phyloP scores from a whole-genome alignment of 371 early-diverging fungal genomes.

The Lichtheimia ramosa region DNA sequence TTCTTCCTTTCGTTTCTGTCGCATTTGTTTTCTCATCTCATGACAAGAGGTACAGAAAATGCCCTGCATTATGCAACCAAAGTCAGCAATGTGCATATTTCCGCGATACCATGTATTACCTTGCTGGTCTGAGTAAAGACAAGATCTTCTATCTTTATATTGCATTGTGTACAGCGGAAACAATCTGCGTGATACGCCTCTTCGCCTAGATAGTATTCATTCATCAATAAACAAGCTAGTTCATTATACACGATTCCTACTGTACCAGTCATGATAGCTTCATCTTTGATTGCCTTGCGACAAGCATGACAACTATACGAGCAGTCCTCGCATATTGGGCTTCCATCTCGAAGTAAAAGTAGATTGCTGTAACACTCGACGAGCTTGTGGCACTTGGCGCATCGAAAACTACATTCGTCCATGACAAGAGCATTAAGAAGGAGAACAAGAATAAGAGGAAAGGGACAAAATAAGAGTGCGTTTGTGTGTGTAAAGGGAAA shows the following conservation, averaged over 20 bases:
- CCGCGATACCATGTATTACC: conserved; percentile 25
- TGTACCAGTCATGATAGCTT: conserved; percentile 85
- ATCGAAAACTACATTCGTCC: conserved; percentile 60
- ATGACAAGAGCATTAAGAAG: conserved; percentile 9
- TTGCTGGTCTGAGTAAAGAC: conserved; percentile 82
- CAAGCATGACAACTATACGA: conserved; percentile 85
- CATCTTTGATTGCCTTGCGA: conserved; percentile 79
- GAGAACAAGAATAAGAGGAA: conserved; percentile 3
- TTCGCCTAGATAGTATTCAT: conserved; percentile 49
- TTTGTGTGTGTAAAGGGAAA: background rate
- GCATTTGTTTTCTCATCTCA: conserved; percentile 37
- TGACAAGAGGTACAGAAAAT: conserved; percentile 53
- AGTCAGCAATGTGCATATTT: no score
- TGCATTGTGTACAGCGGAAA: conserved; percentile 77
- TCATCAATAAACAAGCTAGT: no score
- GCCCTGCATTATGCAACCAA: conserved; percentile 27
- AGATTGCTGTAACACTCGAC: conserved; percentile 82
- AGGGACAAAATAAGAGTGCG: background rate
- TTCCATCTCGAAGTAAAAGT: conserved; percentile 78
- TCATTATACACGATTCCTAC: background rate
- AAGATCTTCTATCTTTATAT: conserved; percentile 72
- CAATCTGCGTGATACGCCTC: conserved; percentile 87
- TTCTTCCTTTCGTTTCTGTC: conserved; percentile 41
- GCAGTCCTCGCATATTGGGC: conserved; percentile 86
- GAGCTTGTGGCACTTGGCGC: conserved; percentile 73